Evolutionary conservation across 2,329 filamentous ascomycete genomes (phyloP).

Genomic region (Aurifilum marmelostoma): DNA sequence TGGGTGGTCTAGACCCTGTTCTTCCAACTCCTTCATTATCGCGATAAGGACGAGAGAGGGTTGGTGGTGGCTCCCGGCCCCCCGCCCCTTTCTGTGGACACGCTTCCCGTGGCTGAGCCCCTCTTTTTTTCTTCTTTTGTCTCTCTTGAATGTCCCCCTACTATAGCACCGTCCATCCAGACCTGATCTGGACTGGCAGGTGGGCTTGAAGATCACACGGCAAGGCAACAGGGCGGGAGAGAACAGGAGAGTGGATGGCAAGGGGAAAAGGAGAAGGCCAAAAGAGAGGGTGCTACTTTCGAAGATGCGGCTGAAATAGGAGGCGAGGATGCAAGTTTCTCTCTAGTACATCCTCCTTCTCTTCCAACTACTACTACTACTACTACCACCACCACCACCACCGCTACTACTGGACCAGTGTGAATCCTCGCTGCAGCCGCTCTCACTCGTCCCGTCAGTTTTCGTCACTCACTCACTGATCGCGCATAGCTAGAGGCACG

Average conservation of each 20-base stretch:
- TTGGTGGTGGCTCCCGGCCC: not conserved
- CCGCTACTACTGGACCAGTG: not conserved
- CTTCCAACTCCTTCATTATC: not conserved
- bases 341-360: not conserved
- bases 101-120: conserved; percentile 1
- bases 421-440: conserved; percentile 1
- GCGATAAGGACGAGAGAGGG: not conserved
- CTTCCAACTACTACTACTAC: not conserved
- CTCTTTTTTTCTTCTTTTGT: not conserved
- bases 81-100: not conserved
- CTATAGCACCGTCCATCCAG: not conserved
- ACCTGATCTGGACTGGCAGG: conserved; percentile 1
- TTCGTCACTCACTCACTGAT: not conserved
- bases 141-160: not conserved
- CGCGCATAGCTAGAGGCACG: not conserved
- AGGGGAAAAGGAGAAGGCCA: not conserved
- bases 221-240: not conserved
- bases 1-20: not conserved
- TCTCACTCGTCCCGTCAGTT: not conserved
- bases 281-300: not conserved
- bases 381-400: not conserved
- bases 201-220: not conserved
- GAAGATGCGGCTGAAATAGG: not conserved
- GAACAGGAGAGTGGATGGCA: not conserved
- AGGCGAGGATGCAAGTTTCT: not conserved